Conservation (phyloP, 805 yeast species). For the Kodamaea hsintzibuensis region DNA sequence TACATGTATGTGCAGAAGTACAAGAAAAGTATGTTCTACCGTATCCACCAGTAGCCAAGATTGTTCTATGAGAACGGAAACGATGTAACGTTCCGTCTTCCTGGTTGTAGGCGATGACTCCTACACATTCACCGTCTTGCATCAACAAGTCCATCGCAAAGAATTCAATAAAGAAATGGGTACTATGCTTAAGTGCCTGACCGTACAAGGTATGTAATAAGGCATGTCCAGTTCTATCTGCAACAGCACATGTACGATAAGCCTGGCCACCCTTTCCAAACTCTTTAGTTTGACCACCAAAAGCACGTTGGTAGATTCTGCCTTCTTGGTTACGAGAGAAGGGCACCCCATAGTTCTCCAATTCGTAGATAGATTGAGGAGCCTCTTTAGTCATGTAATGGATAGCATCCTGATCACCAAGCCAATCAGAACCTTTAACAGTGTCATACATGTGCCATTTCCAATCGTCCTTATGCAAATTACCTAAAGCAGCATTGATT, state of each 20-base stretch:
- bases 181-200: slow-evolving; percentile 93
- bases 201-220: slow-evolving; percentile 94
- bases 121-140: slow-evolving; percentile 95
- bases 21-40: slow-evolving; percentile 98
- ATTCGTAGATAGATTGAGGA: slow-evolving; percentile 90
- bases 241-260: slow-evolving; percentile 98
- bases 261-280: slow-evolving; percentile 99
- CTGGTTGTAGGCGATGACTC: slow-evolving; percentile 96
- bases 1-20: slow-evolving; percentile 99
- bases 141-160: slow-evolving; percentile 93
- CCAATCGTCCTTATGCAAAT: slow-evolving; percentile 98
- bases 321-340: slow-evolving; percentile 97
- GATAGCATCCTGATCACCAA: slow-evolving; percentile 99
- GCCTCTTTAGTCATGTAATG: slow-evolving; percentile 99
- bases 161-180: slow-evolving; percentile 97
- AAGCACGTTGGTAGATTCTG: slow-evolving; percentile 97
- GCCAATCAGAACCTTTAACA: slow-evolving; percentile 99
- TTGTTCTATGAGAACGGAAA: slow-evolving; percentile 95
- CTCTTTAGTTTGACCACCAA: slow-evolving; percentile 96
- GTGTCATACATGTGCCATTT: slow-evolving; percentile 99
- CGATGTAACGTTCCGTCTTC: slow-evolving; percentile 99
- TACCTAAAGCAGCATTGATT: slow-evolving; percentile 97
- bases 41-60: slow-evolving; percentile 98
- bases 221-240: slow-evolving; percentile 99
- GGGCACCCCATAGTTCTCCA: slow-evolving; percentile 98